phyloP scores from a whole-genome alignment of 202 grass and related monocot genomes.

The Brachypodium distachyon region DNA sequence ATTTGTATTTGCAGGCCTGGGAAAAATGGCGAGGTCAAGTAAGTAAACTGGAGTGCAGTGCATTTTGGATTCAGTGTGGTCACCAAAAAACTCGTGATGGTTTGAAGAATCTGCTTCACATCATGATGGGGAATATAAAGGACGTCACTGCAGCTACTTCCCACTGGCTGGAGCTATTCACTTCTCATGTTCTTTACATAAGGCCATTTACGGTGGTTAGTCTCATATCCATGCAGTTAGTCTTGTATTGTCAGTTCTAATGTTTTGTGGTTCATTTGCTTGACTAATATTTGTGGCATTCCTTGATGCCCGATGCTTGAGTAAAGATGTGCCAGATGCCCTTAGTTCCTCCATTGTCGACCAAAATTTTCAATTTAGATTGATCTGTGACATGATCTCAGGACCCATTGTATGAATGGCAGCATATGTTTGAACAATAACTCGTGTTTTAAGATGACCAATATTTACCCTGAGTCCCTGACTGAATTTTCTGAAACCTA shows the following conservation, averaged over 20 bases:
- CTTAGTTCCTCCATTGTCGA: neutral
- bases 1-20: conserved; percentile 56
- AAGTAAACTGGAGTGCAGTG: conserved; percentile 69
- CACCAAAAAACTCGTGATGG: conserved; percentile 82
- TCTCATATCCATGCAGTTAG: neutral
- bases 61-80: conserved; percentile 93
- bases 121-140: conserved; percentile 82
- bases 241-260: neutral
- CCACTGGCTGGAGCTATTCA: conserved; percentile 92
- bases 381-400: neutral
- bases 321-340: neutral
- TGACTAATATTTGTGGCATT: neutral
- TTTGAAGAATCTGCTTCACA: conserved; percentile 90
- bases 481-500: neutral
- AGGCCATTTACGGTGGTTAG: conserved; percentile 82
- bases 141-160: conserved; percentile 58
- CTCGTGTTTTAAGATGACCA: neutral
- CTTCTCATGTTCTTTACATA: conserved; percentile 91
- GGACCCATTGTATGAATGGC: neutral
- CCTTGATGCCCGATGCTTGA: neutral
- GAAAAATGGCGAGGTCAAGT: conserved; percentile 93
- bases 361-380: neutral
- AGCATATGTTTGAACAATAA: neutral
- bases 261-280: conserved; percentile 21
- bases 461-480: neutral